A percentile compares a stretch with the other conserved stretches of the same genome.
Conservation (phyloP, 495 filamentous ascomycete genomes). For the Emericellopsis terricola region DNA sequence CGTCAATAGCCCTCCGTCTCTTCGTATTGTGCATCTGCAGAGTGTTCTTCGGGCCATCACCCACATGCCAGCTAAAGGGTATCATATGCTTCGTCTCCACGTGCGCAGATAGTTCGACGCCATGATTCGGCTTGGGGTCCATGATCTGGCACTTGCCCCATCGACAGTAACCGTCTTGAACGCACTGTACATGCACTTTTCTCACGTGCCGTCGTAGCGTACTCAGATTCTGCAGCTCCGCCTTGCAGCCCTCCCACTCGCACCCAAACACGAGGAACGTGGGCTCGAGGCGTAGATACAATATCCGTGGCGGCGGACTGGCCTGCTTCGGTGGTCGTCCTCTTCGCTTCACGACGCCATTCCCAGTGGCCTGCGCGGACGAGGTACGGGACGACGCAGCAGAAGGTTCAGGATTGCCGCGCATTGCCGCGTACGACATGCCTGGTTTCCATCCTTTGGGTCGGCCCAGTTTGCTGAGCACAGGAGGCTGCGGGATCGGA, state of each 20-base stretch:
- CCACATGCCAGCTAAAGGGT: constrained; percentile 41
- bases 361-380: too few species aligned
- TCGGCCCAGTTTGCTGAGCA: neutral
- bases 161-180: constrained; percentile 12
- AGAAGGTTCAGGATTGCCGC: neutral
- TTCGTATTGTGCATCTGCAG: too few species aligned
- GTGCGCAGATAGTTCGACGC: constrained; percentile 35
- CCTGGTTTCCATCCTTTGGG: constrained; percentile 3
- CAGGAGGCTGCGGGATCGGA: neutral
- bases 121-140: neutral
- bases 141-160: constrained; percentile 15
- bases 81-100: constrained; percentile 40
- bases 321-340: constrained; percentile 7
- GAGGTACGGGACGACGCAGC: too few species aligned
- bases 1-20: too few species aligned
- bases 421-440: constrained; percentile 2
- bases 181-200: constrained; percentile 32
- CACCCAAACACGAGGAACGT: constrained; percentile 14
- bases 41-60: constrained; percentile 38
- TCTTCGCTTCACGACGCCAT: constrained; percentile 7
- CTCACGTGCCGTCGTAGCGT: constrained; percentile 49
- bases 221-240: constrained; percentile 57
- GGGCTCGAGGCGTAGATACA: constrained; percentile 9
- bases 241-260: constrained; percentile 33
- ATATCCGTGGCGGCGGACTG: constrained; percentile 6